phyloP scores from a whole-genome alignment of 768 basidiomycete genomes.

The Phanerochaete carnosa region DNA sequence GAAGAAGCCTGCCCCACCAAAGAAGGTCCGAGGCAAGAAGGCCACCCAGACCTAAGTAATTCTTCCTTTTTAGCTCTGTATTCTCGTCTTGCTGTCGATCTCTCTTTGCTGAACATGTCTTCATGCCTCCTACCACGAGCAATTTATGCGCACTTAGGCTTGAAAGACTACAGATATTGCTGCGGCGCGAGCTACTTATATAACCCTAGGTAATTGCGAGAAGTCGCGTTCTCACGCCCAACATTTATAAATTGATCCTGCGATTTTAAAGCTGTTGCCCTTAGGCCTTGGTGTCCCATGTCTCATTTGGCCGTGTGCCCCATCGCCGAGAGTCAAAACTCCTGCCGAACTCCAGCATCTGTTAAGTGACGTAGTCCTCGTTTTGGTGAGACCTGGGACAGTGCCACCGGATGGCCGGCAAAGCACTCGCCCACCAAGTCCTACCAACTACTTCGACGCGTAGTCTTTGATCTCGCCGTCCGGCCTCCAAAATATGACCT shows the following conservation, averaged over 20 bases:
- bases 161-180: background rate
- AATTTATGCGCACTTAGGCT: constrained; percentile 5
- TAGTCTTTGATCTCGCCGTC: constrained; percentile 39
- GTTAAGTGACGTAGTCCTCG: constrained; percentile 22
- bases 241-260: constrained; percentile 11
- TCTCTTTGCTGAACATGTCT: constrained; percentile 6
- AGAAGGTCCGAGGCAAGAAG: constrained; percentile 76
- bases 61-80: constrained; percentile 1
- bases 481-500: constrained; percentile 44
- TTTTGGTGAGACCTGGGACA: constrained; percentile 26
- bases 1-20: constrained; percentile 62
- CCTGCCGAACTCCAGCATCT: constrained; percentile 29
- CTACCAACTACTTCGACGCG: constrained; percentile 40
- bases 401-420: constrained; percentile 29
- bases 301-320: constrained; percentile 14
- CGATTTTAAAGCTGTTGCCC: constrained; percentile 24
- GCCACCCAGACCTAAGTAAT: constrained; percentile 20
- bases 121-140: constrained; percentile 9
- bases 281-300: constrained; percentile 19
- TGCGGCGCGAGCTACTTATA: too few species aligned
- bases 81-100: constrained; percentile 9
- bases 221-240: constrained; percentile 13
- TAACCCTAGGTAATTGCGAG: background rate
- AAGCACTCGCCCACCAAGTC: constrained; percentile 38
- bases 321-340: constrained; percentile 25